Evolutionary conservation across 2,329 filamentous ascomycete species (phyloP).

Genomic region (Madurella fahalii): DNA sequence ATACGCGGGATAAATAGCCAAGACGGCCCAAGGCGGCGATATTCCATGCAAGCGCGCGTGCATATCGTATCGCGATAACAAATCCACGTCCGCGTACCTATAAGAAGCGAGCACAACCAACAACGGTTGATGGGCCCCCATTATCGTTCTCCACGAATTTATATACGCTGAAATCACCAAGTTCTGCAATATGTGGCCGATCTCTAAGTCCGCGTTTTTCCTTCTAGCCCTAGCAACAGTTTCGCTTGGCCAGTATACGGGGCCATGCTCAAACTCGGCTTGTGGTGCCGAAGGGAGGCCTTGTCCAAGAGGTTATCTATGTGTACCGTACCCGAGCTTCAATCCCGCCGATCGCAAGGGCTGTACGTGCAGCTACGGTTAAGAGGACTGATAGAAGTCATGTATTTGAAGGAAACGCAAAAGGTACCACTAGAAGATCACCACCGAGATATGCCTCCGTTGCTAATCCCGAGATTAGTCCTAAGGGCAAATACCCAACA

Average conservation of each 20-base stretch:
- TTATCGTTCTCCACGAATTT: no score
- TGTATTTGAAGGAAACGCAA: not conserved
- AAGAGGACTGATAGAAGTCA: not conserved
- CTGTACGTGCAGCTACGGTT: constrained; percentile 22
- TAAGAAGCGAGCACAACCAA: no score
- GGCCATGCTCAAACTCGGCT: constrained; percentile 17
- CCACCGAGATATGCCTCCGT: no score
- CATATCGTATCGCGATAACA: not conserved
- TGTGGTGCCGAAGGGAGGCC: constrained; percentile 18
- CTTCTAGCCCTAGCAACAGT: constrained; percentile 5
- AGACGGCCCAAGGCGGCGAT: constrained; percentile 12
- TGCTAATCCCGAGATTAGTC: no score
- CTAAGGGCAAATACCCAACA: no score
- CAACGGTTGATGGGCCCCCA: no score
- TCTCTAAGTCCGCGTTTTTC: constrained; percentile 6
- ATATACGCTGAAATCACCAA: no score
- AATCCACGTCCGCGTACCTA: no score
- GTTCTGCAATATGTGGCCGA: constrained; percentile 7
- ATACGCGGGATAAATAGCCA: not conserved
- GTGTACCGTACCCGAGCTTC: constrained; percentile 21
- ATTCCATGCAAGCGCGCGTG: not conserved
- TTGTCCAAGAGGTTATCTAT: constrained; percentile 23
- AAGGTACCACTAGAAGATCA: no score
- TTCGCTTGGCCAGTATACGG: constrained; percentile 21
- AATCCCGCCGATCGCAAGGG: constrained; percentile 21